Conservation (phyloP, 805 yeast genomes). For the Groenewaldozyma tartarivorans region DNA sequence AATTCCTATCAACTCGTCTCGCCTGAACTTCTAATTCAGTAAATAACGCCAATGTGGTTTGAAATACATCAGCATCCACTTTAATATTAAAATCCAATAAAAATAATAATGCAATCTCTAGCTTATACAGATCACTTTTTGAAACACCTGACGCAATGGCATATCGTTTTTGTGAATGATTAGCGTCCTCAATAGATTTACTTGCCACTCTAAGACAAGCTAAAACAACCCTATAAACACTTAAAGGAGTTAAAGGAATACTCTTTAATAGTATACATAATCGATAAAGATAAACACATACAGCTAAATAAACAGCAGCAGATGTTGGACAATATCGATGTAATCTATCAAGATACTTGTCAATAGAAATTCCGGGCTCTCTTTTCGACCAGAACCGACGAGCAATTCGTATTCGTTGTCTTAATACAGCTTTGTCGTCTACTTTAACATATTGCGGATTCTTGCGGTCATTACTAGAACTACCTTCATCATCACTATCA, state of each 20-base stretch:
- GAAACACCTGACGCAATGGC: conserved; percentile 41
- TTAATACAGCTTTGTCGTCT: neutral
- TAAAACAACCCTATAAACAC: conserved; percentile 36
- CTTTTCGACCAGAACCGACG: conserved; percentile 26
- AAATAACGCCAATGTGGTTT: conserved; percentile 23
- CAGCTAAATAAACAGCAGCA: conserved; percentile 29
- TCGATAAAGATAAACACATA: conserved; percentile 27
- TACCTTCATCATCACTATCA: neutral
- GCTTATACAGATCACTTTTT: conserved; percentile 33
- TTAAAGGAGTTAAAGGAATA: conserved; percentile 27
- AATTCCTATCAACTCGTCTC: neutral
- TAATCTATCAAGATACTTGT: conserved; percentile 26
- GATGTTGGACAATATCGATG: conserved; percentile 32
- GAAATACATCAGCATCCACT: conserved; percentile 30
- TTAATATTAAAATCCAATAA: conserved; percentile 41
- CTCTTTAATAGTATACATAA: conserved; percentile 23
- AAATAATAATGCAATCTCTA: conserved; percentile 44
- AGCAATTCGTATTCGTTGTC: conserved; percentile 16
- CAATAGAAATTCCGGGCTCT: conserved; percentile 24
- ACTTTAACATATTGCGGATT: neutral
- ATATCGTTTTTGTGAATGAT: conserved; percentile 36
- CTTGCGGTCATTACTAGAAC: neutral
- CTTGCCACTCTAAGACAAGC: conserved; percentile 38
- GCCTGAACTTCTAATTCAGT: conserved; percentile 13
- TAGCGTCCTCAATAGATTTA: conserved; percentile 39